Evolutionary conservation across 2,329 filamentous ascomycete species (phyloP).

Genomic region (Alternaria sp.): DNA sequence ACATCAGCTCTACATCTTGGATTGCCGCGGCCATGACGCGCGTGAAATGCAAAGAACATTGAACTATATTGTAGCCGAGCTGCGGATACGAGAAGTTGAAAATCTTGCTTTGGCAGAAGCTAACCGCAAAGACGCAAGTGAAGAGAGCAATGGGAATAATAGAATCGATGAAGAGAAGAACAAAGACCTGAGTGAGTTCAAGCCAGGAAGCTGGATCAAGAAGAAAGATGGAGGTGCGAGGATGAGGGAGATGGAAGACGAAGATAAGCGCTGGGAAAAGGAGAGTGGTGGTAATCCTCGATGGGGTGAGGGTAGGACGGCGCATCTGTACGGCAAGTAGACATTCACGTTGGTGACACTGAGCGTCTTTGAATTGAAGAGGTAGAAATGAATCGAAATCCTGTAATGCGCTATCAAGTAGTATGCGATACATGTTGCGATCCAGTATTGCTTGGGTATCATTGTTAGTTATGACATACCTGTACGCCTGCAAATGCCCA

Average conservation of each 20-base stretch:
- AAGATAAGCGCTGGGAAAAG: slow-evolving; percentile 3
- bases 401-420: slow-evolving; percentile 4
- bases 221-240: background rate
- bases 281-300: slow-evolving; percentile 1
- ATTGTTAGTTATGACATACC: background rate
- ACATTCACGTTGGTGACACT: background rate
- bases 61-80: slow-evolving; percentile 1
- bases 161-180: background rate
- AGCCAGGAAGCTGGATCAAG: background rate
- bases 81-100: background rate
- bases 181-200: background rate
- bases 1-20: slow-evolving; percentile 4
- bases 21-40: slow-evolving; percentile 12
- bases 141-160: background rate
- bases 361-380: background rate
- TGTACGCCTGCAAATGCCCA: slow-evolving; percentile 19
- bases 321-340: background rate
- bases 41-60: slow-evolving; percentile 10
- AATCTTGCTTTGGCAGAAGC: background rate
- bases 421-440: background rate
- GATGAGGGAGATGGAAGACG: slow-evolving; percentile 1
- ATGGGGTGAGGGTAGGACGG: slow-evolving; percentile 2
- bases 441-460: slow-evolving; percentile 18
- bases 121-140: background rate
- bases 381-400: background rate